Evolutionary conservation across 768 basidiomycete genomes (phyloP).

Genomic region (Suillus plorans): DNA sequence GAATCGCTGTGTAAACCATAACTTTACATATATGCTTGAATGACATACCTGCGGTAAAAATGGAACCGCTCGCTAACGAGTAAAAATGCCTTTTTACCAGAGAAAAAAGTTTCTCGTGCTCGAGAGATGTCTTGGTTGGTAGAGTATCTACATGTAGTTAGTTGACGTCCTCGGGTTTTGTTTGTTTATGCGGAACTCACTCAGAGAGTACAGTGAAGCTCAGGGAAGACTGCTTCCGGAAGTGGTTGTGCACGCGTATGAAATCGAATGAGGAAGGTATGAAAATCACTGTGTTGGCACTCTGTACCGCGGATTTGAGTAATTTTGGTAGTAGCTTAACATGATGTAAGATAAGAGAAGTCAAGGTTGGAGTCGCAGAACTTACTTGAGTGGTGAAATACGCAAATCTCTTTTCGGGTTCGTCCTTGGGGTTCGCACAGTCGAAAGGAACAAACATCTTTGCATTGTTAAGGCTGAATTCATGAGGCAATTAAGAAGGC

Average conservation of each 20-base stretch:
- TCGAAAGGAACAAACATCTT: conserved; percentile 80
- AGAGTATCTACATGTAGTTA: conserved; percentile 62
- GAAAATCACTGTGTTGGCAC: conserved; percentile 84
- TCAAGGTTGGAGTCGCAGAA: conserved; percentile 2
- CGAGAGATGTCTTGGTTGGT: conserved; percentile 93
- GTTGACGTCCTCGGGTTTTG: neutral
- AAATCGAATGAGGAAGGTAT: conserved; percentile 97
- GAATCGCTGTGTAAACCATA: neutral
- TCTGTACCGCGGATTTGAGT: conserved; percentile 91
- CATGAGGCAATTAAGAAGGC: neutral
- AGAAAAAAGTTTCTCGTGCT: conserved; percentile 91
- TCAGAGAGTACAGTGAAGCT: conserved; percentile 88
- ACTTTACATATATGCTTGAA: neutral
- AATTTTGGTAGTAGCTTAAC: conserved; percentile 76
- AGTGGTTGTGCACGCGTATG: conserved; percentile 84
- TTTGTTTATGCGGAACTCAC: conserved; percentile 40
- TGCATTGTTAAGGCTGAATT: neutral
- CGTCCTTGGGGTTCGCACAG: conserved; percentile 65
- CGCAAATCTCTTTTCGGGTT: conserved; percentile 84
- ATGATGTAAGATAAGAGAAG: neutral
- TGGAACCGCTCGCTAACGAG: conserved; percentile 98
- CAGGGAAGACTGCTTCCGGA: conserved; percentile 69
- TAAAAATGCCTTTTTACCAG: conserved; percentile 80
- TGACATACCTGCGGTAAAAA: conserved; percentile 80
- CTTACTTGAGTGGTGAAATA: conserved; percentile 83